These are phyloP conservation scores for Neurospora sp. DNA, from an alignment of 495 filamentous ascomycete species.

Conservation along the genomic window DNA sequence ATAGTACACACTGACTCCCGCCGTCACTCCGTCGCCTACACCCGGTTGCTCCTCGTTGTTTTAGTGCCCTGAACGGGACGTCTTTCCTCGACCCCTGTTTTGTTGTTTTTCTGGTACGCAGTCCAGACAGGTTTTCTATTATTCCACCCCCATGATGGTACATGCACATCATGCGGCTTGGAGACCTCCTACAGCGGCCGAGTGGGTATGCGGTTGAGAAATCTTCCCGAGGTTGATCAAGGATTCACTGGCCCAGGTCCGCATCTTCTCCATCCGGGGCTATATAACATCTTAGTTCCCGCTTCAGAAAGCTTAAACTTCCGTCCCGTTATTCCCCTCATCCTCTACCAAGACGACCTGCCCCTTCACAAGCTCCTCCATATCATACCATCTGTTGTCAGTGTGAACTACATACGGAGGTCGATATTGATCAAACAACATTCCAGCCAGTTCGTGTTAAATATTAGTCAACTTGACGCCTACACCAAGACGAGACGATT, in stretches of 20 bases:
- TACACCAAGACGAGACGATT: neutral
- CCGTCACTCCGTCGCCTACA: neutral
- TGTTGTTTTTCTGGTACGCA: constrained; percentile 1
- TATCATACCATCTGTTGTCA: neutral
- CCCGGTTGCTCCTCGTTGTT: neutral
- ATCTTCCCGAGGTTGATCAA: neutral
- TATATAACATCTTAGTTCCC: neutral
- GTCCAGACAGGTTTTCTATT: constrained; percentile 2
- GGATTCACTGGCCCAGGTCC: neutral
- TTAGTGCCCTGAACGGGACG: constrained; percentile 4
- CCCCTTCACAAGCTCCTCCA: neutral
- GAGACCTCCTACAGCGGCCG: constrained; percentile 1
- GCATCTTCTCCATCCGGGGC: neutral
- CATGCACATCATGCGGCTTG: constrained; percentile 15
- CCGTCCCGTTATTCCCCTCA: neutral
- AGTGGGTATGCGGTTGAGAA: neutral
- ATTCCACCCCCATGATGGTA: constrained; percentile 1
- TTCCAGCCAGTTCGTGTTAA: neutral
- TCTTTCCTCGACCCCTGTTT: neutral
- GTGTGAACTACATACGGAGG: neutral
- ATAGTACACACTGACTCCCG: neutral
- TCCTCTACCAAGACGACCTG: neutral
- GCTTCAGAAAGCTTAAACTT: neutral
- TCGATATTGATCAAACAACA: neutral
- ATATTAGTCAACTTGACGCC: neutral